A percentile compares a stretch with the other conserved stretches of the same genome.
These are phyloP conservation scores for Hyphochytrium catenoides DNA, from an alignment of 352 stramenopile genomes.

Conservation along the genomic window DNA sequence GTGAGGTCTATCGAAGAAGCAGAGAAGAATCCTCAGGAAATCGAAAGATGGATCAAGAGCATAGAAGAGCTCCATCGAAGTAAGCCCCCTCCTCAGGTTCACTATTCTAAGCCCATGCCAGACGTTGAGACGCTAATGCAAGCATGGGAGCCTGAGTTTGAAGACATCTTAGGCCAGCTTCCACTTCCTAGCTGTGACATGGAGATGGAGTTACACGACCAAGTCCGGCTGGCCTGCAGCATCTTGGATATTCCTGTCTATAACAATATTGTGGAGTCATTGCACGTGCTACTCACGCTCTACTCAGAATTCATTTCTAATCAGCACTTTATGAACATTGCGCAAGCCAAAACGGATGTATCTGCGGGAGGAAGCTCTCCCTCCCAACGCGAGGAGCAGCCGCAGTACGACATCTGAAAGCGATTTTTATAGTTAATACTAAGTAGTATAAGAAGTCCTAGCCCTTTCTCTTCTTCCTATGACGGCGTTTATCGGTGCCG, in stretches of 20 bases:
- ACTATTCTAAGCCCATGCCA: constrained; percentile 79
- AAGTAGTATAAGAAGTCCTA: no score
- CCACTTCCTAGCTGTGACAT: constrained; percentile 44
- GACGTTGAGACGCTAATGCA: constrained; percentile 87
- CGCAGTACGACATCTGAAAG: no score
- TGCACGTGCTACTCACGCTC: constrained; percentile 82
- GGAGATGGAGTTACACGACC: constrained; percentile 77
- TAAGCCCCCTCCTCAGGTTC: constrained; percentile 71
- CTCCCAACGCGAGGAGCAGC: no score
- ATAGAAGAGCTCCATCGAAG: constrained; percentile 79
- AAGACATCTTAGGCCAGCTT: constrained; percentile 43
- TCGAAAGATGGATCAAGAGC: constrained; percentile 83
- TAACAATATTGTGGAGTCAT: constrained; percentile 76
- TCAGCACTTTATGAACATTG: constrained; percentile 78
- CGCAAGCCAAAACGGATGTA: no score
- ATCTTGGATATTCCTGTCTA: constrained; percentile 84
- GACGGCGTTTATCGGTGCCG: no score
- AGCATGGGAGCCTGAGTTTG: constrained; percentile 44
- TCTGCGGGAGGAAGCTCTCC: no score
- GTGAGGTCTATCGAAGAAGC: constrained; percentile 84
- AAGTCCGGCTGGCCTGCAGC: constrained; percentile 68
- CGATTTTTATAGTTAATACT: no score
- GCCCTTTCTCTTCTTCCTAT: no score
- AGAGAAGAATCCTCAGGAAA: constrained; percentile 69
- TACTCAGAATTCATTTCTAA: constrained; percentile 76